Percentiles rank a stretch among this genome's conserved stretches.
phyloP scores from a whole-genome alignment of 176 grass and related monocot genomes.

The Puya raimondii region DNA sequence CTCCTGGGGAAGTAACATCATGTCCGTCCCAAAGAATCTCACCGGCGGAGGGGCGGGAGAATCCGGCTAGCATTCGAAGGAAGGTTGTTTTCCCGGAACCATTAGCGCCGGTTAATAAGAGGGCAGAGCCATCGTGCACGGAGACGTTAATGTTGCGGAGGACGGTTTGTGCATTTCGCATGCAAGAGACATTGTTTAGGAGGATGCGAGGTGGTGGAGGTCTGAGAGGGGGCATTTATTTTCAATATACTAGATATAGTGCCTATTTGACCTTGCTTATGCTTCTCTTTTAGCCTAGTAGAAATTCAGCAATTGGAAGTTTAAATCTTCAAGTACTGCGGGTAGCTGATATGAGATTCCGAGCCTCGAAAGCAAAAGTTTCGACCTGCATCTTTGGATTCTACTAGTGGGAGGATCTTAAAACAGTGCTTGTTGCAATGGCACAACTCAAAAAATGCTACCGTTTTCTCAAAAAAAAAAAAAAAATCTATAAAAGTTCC shows the following conservation, averaged over 20 bases:
- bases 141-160: conserved; percentile 79
- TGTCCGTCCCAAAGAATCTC: conserved; percentile 88
- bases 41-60: conserved; percentile 74
- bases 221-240: conserved; percentile 39
- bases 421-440: too few relatives aligned
- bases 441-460: too few relatives aligned
- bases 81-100: conserved; percentile 89
- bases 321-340: too few relatives aligned
- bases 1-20: conserved; percentile 55
- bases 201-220: conserved; percentile 63
- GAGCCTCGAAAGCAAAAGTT: too few relatives aligned
- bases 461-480: too few relatives aligned
- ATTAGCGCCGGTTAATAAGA: conserved; percentile 82
- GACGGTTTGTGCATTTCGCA: conserved; percentile 83
- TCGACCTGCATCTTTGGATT: too few relatives aligned
- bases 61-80: conserved; percentile 83
- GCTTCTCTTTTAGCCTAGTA: too few relatives aligned
- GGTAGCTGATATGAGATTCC: too few relatives aligned
- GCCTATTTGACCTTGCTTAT: too few relatives aligned
- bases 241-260: not conserved
- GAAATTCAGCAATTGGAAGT: too few relatives aligned
- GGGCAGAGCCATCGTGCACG: conserved; percentile 72
- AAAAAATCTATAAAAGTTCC: too few relatives aligned
- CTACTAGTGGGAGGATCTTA: too few relatives aligned
- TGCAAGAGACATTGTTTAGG: conserved; percentile 75